Evolutionary conservation across 176 grass and related monocot genomes (phyloP).

Genomic region (Lolium rigidum): DNA sequence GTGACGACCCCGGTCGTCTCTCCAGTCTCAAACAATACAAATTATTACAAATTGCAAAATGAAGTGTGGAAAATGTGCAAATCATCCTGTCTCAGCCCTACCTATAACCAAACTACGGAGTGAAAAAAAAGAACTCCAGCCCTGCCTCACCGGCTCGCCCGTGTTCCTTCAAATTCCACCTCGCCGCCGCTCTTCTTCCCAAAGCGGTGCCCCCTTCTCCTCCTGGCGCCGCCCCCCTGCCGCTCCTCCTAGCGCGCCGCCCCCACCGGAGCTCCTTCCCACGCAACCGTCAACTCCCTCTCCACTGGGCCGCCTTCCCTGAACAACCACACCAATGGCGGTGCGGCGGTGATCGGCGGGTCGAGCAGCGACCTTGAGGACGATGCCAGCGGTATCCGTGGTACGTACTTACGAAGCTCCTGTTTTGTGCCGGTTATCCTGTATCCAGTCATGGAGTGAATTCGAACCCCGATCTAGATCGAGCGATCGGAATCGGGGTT

Average conservation of each 20-base stretch:
- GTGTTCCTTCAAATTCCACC: not conserved
- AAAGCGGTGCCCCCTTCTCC: not conserved
- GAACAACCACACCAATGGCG: not conserved
- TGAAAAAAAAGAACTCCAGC: not conserved
- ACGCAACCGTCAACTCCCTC: not conserved
- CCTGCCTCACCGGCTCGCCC: not conserved
- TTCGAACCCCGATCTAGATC: slow-evolving; percentile 2
- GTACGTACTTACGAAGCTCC: not conserved
- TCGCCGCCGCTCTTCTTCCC: not conserved
- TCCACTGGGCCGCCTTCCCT: not conserved
- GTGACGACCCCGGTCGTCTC: too few relatives aligned
- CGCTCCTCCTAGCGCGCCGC: not conserved
- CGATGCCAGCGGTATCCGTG: not conserved
- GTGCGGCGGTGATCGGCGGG: not conserved
- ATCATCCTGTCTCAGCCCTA: not conserved
- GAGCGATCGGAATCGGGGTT: not conserved
- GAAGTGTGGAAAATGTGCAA: too few relatives aligned
- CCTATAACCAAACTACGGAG: not conserved
- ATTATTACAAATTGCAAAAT: too few relatives aligned
- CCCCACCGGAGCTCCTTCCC: not conserved
- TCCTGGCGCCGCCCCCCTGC: not conserved
- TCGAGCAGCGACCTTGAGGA: not conserved
- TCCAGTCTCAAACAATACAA: too few relatives aligned
- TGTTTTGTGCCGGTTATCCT: not conserved
- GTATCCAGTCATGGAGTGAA: not conserved